Evolutionary conservation across 2,329 filamentous ascomycete species (phyloP).

Genomic region (Davidsoniella eucalypti): DNA sequence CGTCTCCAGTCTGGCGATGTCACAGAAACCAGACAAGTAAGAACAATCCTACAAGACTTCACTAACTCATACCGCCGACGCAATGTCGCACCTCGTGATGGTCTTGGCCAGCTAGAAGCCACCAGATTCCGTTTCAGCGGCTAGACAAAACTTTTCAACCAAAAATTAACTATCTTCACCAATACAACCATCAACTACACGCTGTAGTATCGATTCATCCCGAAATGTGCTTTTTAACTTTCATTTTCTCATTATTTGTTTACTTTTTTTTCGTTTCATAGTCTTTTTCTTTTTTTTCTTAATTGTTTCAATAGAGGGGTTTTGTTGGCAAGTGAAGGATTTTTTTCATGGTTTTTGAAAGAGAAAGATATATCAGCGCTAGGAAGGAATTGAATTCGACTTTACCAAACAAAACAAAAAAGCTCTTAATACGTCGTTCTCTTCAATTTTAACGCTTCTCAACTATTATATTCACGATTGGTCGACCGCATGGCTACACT

Average conservation of each 20-base stretch:
- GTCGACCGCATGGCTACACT: too few relatives aligned
- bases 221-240: constrained; percentile 1
- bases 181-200: too few relatives aligned
- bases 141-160: constrained; percentile 12
- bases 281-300: neutral
- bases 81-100: constrained; percentile 89
- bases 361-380: neutral
- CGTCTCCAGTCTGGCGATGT: constrained; percentile 49
- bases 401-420: too few relatives aligned
- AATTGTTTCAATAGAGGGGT: neutral
- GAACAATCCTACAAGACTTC: constrained; percentile 82
- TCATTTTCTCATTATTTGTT: neutral
- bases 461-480: too few relatives aligned
- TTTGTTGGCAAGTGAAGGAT: neutral
- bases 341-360: neutral
- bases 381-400: too few relatives aligned
- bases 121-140: constrained; percentile 66
- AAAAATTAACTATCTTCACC: too few relatives aligned
- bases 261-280: neutral
- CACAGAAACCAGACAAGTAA: constrained; percentile 54
- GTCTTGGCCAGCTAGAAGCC: constrained; percentile 72
- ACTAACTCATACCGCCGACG: constrained; percentile 85
- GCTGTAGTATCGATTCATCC: too few relatives aligned
- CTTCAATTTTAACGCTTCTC: too few relatives aligned
- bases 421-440: too few relatives aligned